Percentiles rank a stretch among this genome's conserved stretches.
Conservation (phyloP, 2,329 filamentous ascomycete genomes). For the Cladosporium sp. region DNA sequence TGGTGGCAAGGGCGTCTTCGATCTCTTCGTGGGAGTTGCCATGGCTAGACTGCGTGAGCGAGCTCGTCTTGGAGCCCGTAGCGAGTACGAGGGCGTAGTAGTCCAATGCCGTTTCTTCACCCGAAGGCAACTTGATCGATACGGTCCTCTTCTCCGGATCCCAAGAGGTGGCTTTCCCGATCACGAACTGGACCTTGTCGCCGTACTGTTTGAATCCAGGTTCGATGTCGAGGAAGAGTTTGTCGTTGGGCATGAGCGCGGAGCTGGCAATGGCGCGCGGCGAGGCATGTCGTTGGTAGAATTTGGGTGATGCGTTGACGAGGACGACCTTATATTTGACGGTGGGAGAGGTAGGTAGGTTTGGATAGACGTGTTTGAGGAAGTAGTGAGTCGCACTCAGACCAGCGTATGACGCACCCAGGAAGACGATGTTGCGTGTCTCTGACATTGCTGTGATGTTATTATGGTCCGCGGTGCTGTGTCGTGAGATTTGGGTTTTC, state of each 20-base stretch:
- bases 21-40: constrained; percentile 24
- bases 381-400: constrained; percentile 48
- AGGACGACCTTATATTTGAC: constrained; percentile 46
- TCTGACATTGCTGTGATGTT: constrained; percentile 17
- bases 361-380: constrained; percentile 44
- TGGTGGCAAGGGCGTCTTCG: constrained; percentile 24
- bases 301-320: constrained; percentile 46
- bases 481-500: no score
- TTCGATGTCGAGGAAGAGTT: constrained; percentile 45
- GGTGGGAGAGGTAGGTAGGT: constrained; percentile 31
- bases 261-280: constrained; percentile 44
- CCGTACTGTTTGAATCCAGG: constrained; percentile 46
- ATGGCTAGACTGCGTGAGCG: constrained; percentile 38
- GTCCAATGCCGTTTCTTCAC: constrained; percentile 30
- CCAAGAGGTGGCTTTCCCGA: constrained; percentile 44
- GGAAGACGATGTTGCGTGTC: constrained; percentile 41
- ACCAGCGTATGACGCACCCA: constrained; percentile 51
- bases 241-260: constrained; percentile 40
- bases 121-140: constrained; percentile 30
- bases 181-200: constrained; percentile 43
- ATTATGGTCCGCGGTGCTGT: not conserved
- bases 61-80: constrained; percentile 45
- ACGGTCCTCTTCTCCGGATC: constrained; percentile 41
- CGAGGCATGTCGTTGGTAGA: constrained; percentile 47
- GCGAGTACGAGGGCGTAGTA: constrained; percentile 53